phyloP scores from a whole-genome alignment of 2,329 filamentous ascomycete genomes.

The Leptographium galeiforme region DNA sequence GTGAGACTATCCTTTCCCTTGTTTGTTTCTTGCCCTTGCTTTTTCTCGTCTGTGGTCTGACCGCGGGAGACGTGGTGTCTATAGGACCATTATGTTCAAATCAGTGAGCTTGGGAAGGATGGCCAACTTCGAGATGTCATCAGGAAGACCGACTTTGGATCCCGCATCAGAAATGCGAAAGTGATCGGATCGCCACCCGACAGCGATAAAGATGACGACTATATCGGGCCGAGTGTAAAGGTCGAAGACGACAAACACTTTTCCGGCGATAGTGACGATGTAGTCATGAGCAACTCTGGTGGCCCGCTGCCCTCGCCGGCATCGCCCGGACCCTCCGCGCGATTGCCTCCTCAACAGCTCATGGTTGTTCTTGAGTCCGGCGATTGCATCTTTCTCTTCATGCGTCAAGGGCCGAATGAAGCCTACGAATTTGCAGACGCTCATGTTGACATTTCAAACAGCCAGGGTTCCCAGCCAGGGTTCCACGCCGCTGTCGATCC shows the following conservation, averaged over 20 bases:
- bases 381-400: slow-evolving; percentile 65
- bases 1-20: slow-evolving; percentile 29
- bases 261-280: background rate
- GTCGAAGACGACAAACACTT: slow-evolving; percentile 4
- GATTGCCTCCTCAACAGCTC: slow-evolving; percentile 64
- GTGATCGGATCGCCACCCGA: slow-evolving; percentile 49
- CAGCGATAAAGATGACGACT: slow-evolving; percentile 18
- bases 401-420: slow-evolving; percentile 29
- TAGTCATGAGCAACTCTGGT: background rate
- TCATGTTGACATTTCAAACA: slow-evolving; percentile 44
- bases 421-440: slow-evolving; percentile 47
- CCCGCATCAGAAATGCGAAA: slow-evolving; percentile 64
- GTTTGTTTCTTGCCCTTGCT: background rate
- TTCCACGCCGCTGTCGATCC: slow-evolving; percentile 67
- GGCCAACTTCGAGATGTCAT: slow-evolving; percentile 62
- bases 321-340: background rate
- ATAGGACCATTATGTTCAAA: slow-evolving; percentile 65
- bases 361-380: slow-evolving; percentile 62
- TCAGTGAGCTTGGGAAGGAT: slow-evolving; percentile 59
- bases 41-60: background rate
- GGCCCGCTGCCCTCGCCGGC: no score
- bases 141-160: slow-evolving; percentile 66
- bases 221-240: slow-evolving; percentile 2
- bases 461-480: slow-evolving; percentile 42
- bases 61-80: background rate